Evolutionary conservation across 192 early-diverging fungal species (phyloP), one percentile per base, ranked within the genome.

Genomic region (Backusella australiensis): DNA sequence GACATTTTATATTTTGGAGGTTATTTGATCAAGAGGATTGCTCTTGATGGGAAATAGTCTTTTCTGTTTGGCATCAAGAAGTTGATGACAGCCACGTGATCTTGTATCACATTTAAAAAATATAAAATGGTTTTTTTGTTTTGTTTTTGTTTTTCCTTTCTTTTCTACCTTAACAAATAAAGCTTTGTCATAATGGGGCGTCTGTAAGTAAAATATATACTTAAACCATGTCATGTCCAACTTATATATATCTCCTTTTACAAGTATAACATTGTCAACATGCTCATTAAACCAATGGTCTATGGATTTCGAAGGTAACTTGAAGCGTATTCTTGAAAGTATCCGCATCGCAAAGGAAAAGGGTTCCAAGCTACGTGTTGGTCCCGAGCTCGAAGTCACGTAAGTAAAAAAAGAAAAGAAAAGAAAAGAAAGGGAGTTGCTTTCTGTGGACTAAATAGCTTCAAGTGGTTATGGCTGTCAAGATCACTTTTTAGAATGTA

Each of bases 361-460:
- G 12, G 95, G 95, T 6, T 95, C 98, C 0, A 85, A 83, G 32
- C 86, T 96, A 39, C 90, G 98, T 34, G 90, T 98, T 59, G 98
- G 98, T 0, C 96, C 97, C 3, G 97, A 99, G 84, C 89, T 99
- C 9, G 98, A 99, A 83, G 94, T 99, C 80, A 91, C 94, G 93
- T 94, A 88, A 73, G 70, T 63, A 0, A 44, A 6, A 49, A n/a
- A 49, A n/a, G 0, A 6, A 17, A 19, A 49, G 1, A 49, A 63
- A 32, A 17, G 85, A n/a, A n/a, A n/a, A n/a, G 23, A 12, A 9
- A 19, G n/a, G 21, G 15, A 7, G 26, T 75, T 39, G 34, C 9
- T 35, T 42, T 66, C 21, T 19, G 17, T n/a, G n/a, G 42, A n/a
- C 46, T 49, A 49, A 49, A 17, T 7, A 63, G 12, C 29, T 8